These are phyloP conservation scores for Kodamaea restingae DNA, from an alignment of 805 yeast species.

Conservation along the genomic window DNA sequence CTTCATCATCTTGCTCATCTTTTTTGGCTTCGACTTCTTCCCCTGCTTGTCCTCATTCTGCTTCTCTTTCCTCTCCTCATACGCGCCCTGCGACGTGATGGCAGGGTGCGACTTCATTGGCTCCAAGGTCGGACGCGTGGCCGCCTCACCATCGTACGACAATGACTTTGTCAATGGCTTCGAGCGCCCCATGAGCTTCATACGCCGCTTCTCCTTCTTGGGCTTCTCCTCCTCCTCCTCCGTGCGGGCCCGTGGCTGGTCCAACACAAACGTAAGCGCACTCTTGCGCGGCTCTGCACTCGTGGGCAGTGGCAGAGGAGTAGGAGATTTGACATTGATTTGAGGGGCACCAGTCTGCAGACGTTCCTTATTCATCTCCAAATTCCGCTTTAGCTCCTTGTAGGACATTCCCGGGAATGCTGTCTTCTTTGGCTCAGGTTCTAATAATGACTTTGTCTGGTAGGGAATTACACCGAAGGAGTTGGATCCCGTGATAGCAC, in stretches of 20 bases:
- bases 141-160: constrained; percentile 27
- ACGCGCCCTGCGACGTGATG: constrained; percentile 13
- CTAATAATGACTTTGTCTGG: constrained; percentile 40
- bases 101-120: constrained; percentile 41
- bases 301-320: constrained; percentile 9
- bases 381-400: constrained; percentile 30
- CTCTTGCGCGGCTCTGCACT: constrained; percentile 21
- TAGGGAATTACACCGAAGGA: constrained; percentile 36
- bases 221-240: constrained; percentile 11
- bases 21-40: constrained; percentile 19
- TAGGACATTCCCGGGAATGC: constrained; percentile 21
- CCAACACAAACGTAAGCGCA: constrained; percentile 29
- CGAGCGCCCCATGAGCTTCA: constrained; percentile 1
- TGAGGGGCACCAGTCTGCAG: constrained; percentile 2
- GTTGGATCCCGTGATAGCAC: constrained; percentile 40
- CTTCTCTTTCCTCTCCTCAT: constrained; percentile 4
- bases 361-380: constrained; percentile 17
- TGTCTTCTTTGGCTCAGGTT: constrained; percentile 19
- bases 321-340: constrained; percentile 8
- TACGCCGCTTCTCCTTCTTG: constrained; percentile 9
- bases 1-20: constrained; percentile 22
- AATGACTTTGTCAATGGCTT: constrained; percentile 28
- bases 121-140: constrained; percentile 24
- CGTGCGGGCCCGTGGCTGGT: constrained; percentile 12
- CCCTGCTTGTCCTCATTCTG: neutral